Conservation (phyloP, 2,329 filamentous ascomycete genomes). For the Sporothrix dimorphospora region DNA sequence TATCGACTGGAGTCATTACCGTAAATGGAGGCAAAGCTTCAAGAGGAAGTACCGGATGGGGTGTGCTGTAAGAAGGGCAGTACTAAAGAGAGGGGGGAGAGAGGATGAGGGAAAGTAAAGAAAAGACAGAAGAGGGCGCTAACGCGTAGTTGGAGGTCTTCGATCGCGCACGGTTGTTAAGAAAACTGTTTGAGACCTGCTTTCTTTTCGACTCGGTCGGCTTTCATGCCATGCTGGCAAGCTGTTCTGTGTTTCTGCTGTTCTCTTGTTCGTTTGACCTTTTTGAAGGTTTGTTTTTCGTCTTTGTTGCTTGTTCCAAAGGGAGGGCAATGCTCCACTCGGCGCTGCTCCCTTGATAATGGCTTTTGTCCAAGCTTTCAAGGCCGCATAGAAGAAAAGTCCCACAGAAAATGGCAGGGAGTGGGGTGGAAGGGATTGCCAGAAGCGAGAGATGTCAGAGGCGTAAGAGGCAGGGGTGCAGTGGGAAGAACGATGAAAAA, state of each 20-base stretch:
- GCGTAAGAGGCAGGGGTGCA: not conserved
- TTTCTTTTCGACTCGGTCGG: not conserved
- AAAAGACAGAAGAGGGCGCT: not conserved
- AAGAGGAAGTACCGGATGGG: not conserved
- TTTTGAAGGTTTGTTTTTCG: not conserved
- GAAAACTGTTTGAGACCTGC: not conserved
- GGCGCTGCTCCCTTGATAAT: conserved; percentile 28
- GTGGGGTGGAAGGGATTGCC: not conserved
- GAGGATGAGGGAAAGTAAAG: not conserved
- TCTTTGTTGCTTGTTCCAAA: conserved; percentile 12
- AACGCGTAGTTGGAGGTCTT: not conserved
- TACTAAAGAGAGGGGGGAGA: not conserved
- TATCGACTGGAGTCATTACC: not conserved
- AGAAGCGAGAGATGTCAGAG: conserved; percentile 9
- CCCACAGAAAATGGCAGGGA: conserved; percentile 8
- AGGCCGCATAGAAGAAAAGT: not conserved
- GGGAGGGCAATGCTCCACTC: conserved; percentile 27
- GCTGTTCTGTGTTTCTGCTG: not conserved
- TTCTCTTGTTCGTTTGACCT: conserved; percentile 5
- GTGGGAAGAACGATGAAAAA: not conserved
- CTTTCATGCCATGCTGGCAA: too few relatives aligned
- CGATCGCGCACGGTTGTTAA: not conserved
- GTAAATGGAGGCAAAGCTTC: not conserved
- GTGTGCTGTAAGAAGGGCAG: not conserved
- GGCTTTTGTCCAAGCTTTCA: conserved; percentile 20